Base-by-base conservation (phyloP, 75 land plant genomes). In the Larix kaempferi region DNA sequence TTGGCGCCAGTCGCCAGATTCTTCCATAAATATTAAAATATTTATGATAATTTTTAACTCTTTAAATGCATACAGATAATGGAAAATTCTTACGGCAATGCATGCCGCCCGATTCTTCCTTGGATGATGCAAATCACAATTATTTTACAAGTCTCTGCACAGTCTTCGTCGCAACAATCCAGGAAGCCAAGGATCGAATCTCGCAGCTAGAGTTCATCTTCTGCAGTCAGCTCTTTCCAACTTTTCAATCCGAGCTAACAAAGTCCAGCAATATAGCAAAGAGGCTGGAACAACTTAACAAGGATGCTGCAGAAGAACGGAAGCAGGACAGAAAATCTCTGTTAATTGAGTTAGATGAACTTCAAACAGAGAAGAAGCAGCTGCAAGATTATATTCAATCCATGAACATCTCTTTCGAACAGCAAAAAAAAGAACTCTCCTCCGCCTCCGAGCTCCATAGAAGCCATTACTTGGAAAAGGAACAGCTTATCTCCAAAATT, bases 141-240 rank as follows among this genome's bases (percentile, higher is more conserved):
- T 86, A 82, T 73, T 66, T 88, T 25, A 74, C 84, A 71, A 77
- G 86, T 23, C 85, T 91, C 59, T 89, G 90, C 81, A 86, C 94
- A 6, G 54, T 89, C 17, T 74, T 92, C 64, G 92, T 90, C 49
- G 92, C 92, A 12, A 84, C 88, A 39, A 88, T 94, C 74, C 88
- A 87, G 77, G 98, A 94, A 76, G 77, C 88, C 12, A 88, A 89
- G 79, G 94, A 90, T 52, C 80, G 91, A 75, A 85, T 94, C 77
- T 88, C 89, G 23, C 89, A 89, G 69, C 78, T 94, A 52, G 95
- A 94, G 71, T 76, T 86, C 60, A 79, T 90, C 27, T 92, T 94
- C 78, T 92, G 92, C 80, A 80, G 80, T 56, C 86, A 94, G 80
- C 83, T 92, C 57, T 94, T 80, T 71, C 98, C 94, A 2, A 79